Conservation (phyloP, 1,139 yeast genomes). For the Pneumocystis carinii region DNA sequence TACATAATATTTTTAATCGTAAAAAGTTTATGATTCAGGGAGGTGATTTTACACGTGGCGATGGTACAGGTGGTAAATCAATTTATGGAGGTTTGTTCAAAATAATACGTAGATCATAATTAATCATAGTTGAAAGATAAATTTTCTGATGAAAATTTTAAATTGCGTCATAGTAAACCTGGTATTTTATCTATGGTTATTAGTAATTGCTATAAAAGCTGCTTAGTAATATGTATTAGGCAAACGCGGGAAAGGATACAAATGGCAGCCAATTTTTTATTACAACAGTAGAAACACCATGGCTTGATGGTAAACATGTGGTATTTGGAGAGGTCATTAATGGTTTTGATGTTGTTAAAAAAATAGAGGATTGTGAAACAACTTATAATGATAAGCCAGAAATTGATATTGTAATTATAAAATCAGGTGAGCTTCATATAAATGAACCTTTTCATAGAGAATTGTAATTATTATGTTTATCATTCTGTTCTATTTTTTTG, state of each 20-base stretch:
- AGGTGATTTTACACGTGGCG: conserved; percentile 82
- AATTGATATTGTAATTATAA: conserved; percentile 52
- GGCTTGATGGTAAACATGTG: conserved; percentile 80
- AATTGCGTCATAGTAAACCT: conserved; percentile 60
- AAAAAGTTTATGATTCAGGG: conserved; percentile 83
- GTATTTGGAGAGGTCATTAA: conserved; percentile 81
- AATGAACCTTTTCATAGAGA: neutral
- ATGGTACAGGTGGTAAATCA: conserved; percentile 91
- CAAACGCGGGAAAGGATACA: conserved; percentile 49
- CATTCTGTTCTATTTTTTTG: neutral
- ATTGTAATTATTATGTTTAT: neutral
- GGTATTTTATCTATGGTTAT: conserved; percentile 79
- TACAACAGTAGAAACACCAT: conserved; percentile 56
- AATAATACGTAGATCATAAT: conserved; percentile 52
- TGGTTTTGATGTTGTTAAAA: conserved; percentile 71
- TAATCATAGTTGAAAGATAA: conserved; percentile 93
- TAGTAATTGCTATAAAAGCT: conserved; percentile 24
- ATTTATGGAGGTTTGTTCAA: conserved; percentile 77
- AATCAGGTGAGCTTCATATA: conserved; percentile 58
- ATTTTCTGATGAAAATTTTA: conserved; percentile 84
- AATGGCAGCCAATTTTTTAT: conserved; percentile 93
- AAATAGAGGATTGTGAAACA: conserved; percentile 37
- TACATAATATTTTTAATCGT: conserved; percentile 25
- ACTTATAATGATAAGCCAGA: conserved; percentile 41
- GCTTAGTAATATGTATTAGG: neutral